Evolutionary conservation across 345 rosid genomes (phyloP).

Genomic region (Salix dunnii): DNA sequence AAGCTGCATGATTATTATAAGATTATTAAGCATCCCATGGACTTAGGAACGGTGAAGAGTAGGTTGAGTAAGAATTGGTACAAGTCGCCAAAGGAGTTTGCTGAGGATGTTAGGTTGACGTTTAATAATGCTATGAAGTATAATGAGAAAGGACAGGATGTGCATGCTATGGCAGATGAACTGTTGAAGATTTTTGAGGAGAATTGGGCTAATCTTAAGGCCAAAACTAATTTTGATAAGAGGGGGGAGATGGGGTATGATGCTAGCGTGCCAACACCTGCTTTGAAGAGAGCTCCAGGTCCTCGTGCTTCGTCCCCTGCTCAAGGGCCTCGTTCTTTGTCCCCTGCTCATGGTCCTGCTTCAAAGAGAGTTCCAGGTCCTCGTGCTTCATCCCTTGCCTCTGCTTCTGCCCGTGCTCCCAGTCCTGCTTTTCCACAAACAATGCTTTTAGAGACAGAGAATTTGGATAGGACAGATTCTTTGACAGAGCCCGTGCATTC

Average conservation of each 20-base stretch:
- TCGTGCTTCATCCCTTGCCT: not conserved
- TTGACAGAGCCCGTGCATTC: constrained; percentile 34
- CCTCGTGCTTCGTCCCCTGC: constrained; percentile 4
- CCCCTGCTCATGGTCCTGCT: not conserved
- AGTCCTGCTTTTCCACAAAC: constrained; percentile 9
- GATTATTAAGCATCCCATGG: constrained; percentile 84
- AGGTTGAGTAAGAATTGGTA: constrained; percentile 62
- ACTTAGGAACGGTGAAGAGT: constrained; percentile 78
- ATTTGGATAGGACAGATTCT: constrained; percentile 47
- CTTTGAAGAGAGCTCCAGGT: constrained; percentile 28
- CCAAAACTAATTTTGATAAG: constrained; percentile 32
- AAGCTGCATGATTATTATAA: constrained; percentile 70
- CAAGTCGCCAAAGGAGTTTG: constrained; percentile 67
- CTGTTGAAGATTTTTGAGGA: constrained; percentile 63
- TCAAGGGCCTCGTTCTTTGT: too few species aligned
- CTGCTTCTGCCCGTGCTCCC: constrained; percentile 4
- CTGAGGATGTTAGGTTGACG: constrained; percentile 80
- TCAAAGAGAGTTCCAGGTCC: too few species aligned
- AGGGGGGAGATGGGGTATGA: constrained; percentile 27
- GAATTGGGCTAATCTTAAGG: constrained; percentile 50
- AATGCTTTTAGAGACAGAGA: constrained; percentile 19
- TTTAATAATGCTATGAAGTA: constrained; percentile 79
- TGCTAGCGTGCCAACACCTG: constrained; percentile 21
- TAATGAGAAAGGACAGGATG: constrained; percentile 85
- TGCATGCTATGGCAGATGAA: constrained; percentile 63